A percentile compares a stretch with the other conserved stretches of the same genome.
Evolutionary conservation across 352 stramenopile genomes (phyloP).

Genomic region (Pythium chondricola): DNA sequence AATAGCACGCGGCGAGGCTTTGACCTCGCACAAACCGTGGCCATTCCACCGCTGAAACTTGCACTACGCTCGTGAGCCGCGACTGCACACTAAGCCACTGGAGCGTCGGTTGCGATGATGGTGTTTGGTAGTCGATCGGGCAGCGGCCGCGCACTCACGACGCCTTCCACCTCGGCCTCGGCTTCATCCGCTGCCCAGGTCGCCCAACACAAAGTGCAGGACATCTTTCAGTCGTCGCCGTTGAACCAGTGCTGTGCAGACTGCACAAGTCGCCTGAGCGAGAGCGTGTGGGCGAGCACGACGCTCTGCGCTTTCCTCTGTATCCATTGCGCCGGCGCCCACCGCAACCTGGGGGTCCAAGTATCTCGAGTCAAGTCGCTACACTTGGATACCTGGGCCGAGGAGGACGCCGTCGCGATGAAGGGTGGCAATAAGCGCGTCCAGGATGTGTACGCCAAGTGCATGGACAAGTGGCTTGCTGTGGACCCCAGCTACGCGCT

Average conservation of each 20-base stretch:
- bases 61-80: too few relatives aligned
- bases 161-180: slow-evolving; percentile 87
- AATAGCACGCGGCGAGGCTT: too few relatives aligned
- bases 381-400: slow-evolving; percentile 68
- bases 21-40: too few relatives aligned
- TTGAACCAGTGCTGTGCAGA: slow-evolving; percentile 81
- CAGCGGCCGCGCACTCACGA: slow-evolving; percentile 7
- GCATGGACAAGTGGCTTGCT: slow-evolving; percentile 47
- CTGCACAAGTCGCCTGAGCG: slow-evolving; percentile 53
- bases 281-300: slow-evolving; percentile 92
- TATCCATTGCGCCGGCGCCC: slow-evolving; percentile 93
- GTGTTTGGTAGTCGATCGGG: slow-evolving; percentile 17
- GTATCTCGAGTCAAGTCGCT: slow-evolving; percentile 86
- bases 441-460: slow-evolving; percentile 49
- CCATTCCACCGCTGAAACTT: too few relatives aligned
- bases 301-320: slow-evolving; percentile 94
- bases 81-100: too few relatives aligned
- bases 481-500: slow-evolving; percentile 33
- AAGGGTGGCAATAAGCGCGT: slow-evolving; percentile 70
- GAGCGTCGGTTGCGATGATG: slow-evolving; percentile 13
- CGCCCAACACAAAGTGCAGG: slow-evolving; percentile 50
- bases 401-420: slow-evolving; percentile 67
- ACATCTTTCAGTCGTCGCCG: slow-evolving; percentile 42
- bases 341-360: slow-evolving; percentile 94
- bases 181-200: slow-evolving; percentile 97